Conservation (phyloP, 306 rosid genomes). For the Sophora flavescens region DNA sequence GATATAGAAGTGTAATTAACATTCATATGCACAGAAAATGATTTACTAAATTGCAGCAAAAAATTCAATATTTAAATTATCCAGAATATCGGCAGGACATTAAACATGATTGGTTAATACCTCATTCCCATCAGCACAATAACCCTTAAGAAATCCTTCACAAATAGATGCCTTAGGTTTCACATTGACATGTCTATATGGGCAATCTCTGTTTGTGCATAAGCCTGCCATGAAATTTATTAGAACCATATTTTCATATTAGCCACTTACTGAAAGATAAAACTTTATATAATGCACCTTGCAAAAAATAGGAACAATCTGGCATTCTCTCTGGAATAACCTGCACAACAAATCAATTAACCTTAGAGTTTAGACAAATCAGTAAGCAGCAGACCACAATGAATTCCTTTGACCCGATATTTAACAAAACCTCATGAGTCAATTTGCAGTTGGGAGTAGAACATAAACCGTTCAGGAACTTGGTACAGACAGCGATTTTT, state of each 20-base stretch:
- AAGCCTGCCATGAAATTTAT: constrained; percentile 78
- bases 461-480: constrained; percentile 92
- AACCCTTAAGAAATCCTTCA: constrained; percentile 94
- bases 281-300: constrained; percentile 62
- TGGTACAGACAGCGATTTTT: constrained; percentile 96
- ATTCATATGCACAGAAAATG: constrained; percentile 9
- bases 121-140: constrained; percentile 93
- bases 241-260: constrained; percentile 52
- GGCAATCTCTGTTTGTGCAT: constrained; percentile 82
- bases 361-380: constrained; percentile 36
- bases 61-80: constrained; percentile 23
- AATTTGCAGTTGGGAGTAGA: constrained; percentile 86
- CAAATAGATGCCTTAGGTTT: constrained; percentile 85
- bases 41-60: constrained; percentile 22
- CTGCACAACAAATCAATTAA: constrained; percentile 60
- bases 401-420: constrained; percentile 45
- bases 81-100: constrained; percentile 10
- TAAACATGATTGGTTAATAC: constrained; percentile 52
- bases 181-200: constrained; percentile 95
- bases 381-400: constrained; percentile 45
- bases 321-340: constrained; percentile 98
- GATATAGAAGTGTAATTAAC: neutral
- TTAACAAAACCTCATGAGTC: constrained; percentile 88
- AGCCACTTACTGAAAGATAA: constrained; percentile 25
- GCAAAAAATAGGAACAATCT: constrained; percentile 91